Evolutionary conservation across 2,329 filamentous ascomycete genomes (phyloP).

Genomic region (Cordyceps tenuipes): DNA sequence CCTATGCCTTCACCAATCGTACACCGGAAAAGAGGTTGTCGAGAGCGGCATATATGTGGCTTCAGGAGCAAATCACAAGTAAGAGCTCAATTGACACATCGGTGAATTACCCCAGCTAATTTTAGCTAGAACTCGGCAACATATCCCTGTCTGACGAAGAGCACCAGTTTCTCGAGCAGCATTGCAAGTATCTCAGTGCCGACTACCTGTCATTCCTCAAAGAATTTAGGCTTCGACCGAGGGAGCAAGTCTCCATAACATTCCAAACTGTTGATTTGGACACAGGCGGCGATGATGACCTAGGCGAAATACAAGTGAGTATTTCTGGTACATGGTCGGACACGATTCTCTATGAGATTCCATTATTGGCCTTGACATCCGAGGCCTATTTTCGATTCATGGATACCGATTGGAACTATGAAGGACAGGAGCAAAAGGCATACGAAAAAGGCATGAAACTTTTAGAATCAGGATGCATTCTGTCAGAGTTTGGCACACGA

Average conservation of each 20-base stretch:
- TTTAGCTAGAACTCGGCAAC: slow-evolving; percentile 63
- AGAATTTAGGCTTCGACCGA: slow-evolving; percentile 71
- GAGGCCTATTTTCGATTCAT: slow-evolving; percentile 98
- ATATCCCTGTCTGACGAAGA: slow-evolving; percentile 74
- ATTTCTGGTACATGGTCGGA: slow-evolving; percentile 84
- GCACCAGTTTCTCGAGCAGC: slow-evolving; percentile 64
- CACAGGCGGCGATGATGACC: slow-evolving; percentile 53
- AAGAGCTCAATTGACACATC: slow-evolving; percentile 19
- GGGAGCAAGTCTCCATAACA: slow-evolving; percentile 65
- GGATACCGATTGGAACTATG: slow-evolving; percentile 85
- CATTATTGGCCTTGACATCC: slow-evolving; percentile 80
- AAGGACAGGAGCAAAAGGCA: slow-evolving; percentile 77
- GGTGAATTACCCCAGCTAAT: neutral
- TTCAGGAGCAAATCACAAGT: slow-evolving; percentile 76
- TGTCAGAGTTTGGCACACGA: slow-evolving; percentile 91
- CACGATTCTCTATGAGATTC: slow-evolving; percentile 97
- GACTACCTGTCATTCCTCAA: slow-evolving; percentile 76
- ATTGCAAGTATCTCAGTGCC: slow-evolving; percentile 71
- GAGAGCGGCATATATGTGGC: slow-evolving; percentile 74
- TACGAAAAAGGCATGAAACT: slow-evolving; percentile 71
- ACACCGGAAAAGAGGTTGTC: slow-evolving; percentile 90
- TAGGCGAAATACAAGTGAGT: slow-evolving; percentile 68
- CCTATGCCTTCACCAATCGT: slow-evolving; percentile 90
- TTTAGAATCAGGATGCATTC: slow-evolving; percentile 72
- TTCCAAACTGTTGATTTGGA: slow-evolving; percentile 52